Evolutionary conservation across 257 asterid genomes (phyloP), one percentile per base, ranked within the genome.

Genomic region (Solanum medicagineum): DNA sequence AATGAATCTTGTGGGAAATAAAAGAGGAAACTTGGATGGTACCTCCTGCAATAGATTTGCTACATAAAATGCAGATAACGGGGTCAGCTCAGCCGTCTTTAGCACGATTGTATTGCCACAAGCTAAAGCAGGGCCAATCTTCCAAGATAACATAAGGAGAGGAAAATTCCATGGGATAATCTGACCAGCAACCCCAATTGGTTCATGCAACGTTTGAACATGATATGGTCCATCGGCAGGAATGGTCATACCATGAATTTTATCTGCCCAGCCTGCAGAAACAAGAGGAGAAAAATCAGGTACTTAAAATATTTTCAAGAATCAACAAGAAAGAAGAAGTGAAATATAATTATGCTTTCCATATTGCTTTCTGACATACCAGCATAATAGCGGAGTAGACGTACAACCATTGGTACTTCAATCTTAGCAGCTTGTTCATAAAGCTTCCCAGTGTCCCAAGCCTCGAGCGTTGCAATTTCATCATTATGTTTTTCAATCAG

Each of bases 81-180:
- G 99, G 54, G 99, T 97, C 90, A 94, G 98, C 89, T 97, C 99
- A 69, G 99, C 99, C 15, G 99, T 93, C 89, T 97, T 97, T 40
- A 97, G 92, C 87, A 97, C 95, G 60, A 95, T 32, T 10, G 95
- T 91, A 90, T 95, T 95, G 49, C 99, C 99, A 71, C 93, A 87
- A 29, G 99, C 99, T 84, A 97, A 87, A 14, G 99, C 99, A 7
- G 99, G 99, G 45, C 95, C 99, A 69, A 95, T 93, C 90, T 97
- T 97, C 99, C 98, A 95, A 83, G 93, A 97, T 84, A 86, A 92
- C 98, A 97, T 91, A 85, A 94, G 83, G 44, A 95, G 97, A 85
- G 99, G 99, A 85, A 97, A 97, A 89, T 97, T 97, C 99, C 98
- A 97, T 0, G 99, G 99, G 81, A 97, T 94, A 80, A 97, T 97